These are phyloP conservation scores for Scheffersomyces parashehatae DNA, from an alignment of 1,139 yeast species.

Conservation along the genomic window DNA sequence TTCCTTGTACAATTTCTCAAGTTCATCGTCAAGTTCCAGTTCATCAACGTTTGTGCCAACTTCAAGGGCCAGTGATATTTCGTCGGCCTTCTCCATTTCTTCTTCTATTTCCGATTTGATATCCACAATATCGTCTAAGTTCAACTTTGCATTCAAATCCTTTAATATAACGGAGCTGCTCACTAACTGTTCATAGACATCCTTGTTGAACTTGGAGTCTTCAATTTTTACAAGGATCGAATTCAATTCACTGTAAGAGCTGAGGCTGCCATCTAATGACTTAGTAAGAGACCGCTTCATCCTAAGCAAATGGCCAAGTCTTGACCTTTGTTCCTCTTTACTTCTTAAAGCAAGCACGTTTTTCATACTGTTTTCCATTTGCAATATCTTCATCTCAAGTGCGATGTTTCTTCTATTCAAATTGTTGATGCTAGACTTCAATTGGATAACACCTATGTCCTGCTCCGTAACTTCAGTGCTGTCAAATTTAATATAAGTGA, in stretches of 20 bases:
- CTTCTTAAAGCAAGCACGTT: constrained; percentile 1
- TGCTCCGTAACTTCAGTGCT: constrained; percentile 20
- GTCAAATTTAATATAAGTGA: constrained; percentile 25
- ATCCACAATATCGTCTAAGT: constrained; percentile 30
- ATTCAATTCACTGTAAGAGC: constrained; percentile 36
- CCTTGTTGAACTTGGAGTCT: constrained; percentile 46
- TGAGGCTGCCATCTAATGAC: constrained; percentile 31
- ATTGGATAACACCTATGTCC: constrained; percentile 30
- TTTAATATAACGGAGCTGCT: constrained; percentile 36
- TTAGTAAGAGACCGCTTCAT: constrained; percentile 8
- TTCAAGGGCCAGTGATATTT: constrained; percentile 33
- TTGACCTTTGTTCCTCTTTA: constrained; percentile 3
- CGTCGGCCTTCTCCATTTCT: constrained; percentile 27
- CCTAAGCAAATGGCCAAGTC: constrained; percentile 1
- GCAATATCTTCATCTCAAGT: constrained; percentile 24
- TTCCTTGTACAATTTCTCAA: constrained; percentile 9
- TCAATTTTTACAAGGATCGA: constrained; percentile 45
- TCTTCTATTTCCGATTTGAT: constrained; percentile 44
- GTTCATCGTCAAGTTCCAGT: constrained; percentile 38
- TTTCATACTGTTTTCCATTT: constrained; percentile 19
- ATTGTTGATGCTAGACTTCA: constrained; percentile 22
- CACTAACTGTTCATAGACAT: constrained; percentile 36
- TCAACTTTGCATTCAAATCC: constrained; percentile 31
- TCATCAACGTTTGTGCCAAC: constrained; percentile 15
- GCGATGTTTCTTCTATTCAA: constrained; percentile 19